Conservation (phyloP, 2,329 filamentous ascomycete genomes). For the Neopestalotiopsis rosae region DNA sequence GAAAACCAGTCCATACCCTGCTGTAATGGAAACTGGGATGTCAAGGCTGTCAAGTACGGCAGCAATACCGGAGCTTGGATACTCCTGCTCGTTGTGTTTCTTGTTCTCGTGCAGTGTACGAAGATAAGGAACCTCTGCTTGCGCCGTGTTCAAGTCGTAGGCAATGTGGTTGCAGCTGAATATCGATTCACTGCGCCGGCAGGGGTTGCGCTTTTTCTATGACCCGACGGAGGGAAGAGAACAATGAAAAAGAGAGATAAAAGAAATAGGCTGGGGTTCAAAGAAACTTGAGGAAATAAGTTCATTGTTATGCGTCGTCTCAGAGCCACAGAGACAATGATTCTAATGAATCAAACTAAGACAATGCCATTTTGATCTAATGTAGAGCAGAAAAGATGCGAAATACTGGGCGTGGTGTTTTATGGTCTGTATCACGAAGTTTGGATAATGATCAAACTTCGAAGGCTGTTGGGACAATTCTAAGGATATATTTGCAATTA, state of each 20-base stretch:
- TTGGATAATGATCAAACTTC: background rate
- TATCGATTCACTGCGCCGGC: background rate
- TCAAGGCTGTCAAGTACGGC: background rate
- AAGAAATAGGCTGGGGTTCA: background rate
- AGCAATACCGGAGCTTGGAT: too few relatives aligned
- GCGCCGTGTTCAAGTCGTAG: too few relatives aligned
- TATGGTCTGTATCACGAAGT: background rate
- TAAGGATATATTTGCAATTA: background rate
- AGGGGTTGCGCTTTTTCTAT: background rate
- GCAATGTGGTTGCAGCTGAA: too few relatives aligned
- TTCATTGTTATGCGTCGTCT: background rate
- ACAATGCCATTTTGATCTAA: background rate
- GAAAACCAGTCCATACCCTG: background rate
- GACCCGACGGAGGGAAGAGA: background rate
- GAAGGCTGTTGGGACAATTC: background rate
- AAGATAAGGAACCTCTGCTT: too few relatives aligned
- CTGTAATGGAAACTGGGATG: background rate
- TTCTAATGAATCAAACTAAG: background rate
- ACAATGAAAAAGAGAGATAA: background rate
- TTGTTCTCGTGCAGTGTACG: too few relatives aligned
- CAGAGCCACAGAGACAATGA: background rate
- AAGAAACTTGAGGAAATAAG: background rate
- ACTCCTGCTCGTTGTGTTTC: too few relatives aligned
- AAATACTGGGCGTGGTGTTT: background rate
- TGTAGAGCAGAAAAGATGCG: background rate